Conservation (phyloP, 495 filamentous ascomycete species). For the Penicillium paradoxum region DNA sequence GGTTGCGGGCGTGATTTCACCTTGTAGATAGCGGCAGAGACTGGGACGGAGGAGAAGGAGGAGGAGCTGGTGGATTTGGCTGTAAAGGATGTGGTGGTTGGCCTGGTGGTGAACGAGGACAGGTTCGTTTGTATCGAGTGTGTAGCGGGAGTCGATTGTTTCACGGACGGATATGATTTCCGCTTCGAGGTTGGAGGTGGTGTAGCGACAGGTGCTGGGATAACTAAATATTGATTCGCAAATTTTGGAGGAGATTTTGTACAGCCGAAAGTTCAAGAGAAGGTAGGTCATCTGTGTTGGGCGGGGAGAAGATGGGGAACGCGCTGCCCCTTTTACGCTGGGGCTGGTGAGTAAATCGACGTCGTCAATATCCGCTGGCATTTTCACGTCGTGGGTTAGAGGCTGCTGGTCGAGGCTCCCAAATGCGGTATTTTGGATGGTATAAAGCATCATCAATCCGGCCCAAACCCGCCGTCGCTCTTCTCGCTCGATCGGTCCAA, state of each 20-base stretch:
- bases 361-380: slow-evolving; percentile 43
- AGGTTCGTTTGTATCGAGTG: slow-evolving; percentile 25
- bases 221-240: slow-evolving; percentile 39
- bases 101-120: slow-evolving; percentile 37
- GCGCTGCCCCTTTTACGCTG: slow-evolving; percentile 2
- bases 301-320: slow-evolving; percentile 20
- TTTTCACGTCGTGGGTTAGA: slow-evolving; percentile 31
- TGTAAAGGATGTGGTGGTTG: slow-evolving; percentile 44
- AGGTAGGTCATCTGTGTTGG: slow-evolving; percentile 49
- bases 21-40: slow-evolving; percentile 37
- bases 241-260: slow-evolving; percentile 38
- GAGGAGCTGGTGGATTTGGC: slow-evolving; percentile 44
- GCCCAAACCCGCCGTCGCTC: slow-evolving; percentile 45
- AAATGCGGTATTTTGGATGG: slow-evolving; percentile 36
- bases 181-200: slow-evolving; percentile 29
- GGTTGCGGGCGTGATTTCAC: slow-evolving; percentile 39
- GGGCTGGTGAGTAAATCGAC: slow-evolving; percentile 36
- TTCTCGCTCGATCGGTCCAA: slow-evolving; percentile 42
- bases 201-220: slow-evolving; percentile 21
- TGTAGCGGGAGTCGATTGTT: slow-evolving; percentile 35
- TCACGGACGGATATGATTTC: slow-evolving; percentile 38
- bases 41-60: slow-evolving; percentile 43
- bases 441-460: slow-evolving; percentile 42
- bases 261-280: slow-evolving; percentile 39
- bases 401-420: slow-evolving; percentile 27